Percentiles rank a stretch among this genome's conserved stretches.
These are phyloP conservation scores for Sclerotinia spermophila DNA, from an alignment of 2,329 filamentous ascomycete species.

Conservation along the genomic window DNA sequence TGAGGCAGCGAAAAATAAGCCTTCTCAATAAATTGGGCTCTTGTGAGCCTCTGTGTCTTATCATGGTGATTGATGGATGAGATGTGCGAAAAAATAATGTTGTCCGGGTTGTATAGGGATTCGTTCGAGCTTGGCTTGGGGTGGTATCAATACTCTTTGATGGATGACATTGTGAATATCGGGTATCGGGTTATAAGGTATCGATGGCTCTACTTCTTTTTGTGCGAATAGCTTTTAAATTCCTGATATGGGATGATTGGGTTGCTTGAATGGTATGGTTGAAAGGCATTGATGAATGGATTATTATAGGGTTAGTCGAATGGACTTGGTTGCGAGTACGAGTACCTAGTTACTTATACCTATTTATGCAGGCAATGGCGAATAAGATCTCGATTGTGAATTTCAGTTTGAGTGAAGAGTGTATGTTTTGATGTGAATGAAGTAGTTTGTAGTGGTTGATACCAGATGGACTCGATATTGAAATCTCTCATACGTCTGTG, in stretches of 20 bases:
- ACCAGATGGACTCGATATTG: too few relatives aligned
- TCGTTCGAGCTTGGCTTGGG: conserved; percentile 10
- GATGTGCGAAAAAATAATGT: not conserved
- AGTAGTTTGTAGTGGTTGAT: not conserved
- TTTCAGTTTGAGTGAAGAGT: not conserved
- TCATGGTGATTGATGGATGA: not conserved
- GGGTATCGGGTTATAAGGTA: not conserved
- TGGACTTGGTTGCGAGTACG: conserved; percentile 1
- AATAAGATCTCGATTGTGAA: conserved; percentile 1
- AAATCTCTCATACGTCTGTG: not conserved
- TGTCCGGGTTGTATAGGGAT: not conserved
- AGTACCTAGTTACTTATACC: conserved; percentile 1
- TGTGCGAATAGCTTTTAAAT: not conserved
- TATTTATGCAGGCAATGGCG: conserved; percentile 6
- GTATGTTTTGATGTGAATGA: not conserved
- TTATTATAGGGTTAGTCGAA: conserved; percentile 9
- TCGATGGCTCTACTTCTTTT: conserved; percentile 12
- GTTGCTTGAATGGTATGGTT: not conserved
- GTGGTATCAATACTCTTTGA: conserved; percentile 12
- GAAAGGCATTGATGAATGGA: conserved; percentile 12
- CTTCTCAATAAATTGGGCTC: conserved; percentile 20
- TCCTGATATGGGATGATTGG: conserved; percentile 4
- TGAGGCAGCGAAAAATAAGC: conserved; percentile 32
- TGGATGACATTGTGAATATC: conserved; percentile 16
- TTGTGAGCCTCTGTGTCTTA: not conserved